Base-by-base conservation (phyloP, 2,329 filamentous ascomycete genomes). In the Neodidymelliopsis sp. region DNA sequence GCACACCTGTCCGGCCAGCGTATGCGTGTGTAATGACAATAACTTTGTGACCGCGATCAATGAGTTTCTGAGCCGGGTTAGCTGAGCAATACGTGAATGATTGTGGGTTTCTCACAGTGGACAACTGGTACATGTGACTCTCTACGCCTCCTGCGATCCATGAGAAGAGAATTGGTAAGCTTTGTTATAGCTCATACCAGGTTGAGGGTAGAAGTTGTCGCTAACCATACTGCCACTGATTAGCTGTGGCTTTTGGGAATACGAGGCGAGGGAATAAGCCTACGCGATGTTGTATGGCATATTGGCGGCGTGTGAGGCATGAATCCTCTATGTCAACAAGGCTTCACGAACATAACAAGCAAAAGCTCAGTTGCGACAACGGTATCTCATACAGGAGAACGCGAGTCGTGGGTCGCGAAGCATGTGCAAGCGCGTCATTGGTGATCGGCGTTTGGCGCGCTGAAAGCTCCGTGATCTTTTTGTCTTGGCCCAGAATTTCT, bases 161-260 rank as follows among this genome's bases (percentile, higher is more conserved):
- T 66, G 40, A 70, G 65, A 58, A 37, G 48, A n/a, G 10, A 41
- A 28, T 34, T 25, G 18, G 25, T 20, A 18, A 25, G n/a, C 30
- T 44, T 29, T 35, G 11, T 11, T 18, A 19, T 27, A 4, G 13
- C 22, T 36, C 74, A 42, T 70, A 80, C 80, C 92, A 41, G 94
- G 93, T 69, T 97, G 93, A 11, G 94, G 94, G 71, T 95, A 99
- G 86, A 99, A 99, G 82, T 96, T 97, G 80, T 99, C 94, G 83
- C 93, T 92, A 73, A 97, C 90, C 94, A 99, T 99, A 51, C 83
- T 86, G 59, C 16, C 16, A 11, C 10, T 27, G 25, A 36, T 65
- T 24, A 65, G 57, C 49, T 43, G 18, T n/a, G 24, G 10, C 12
- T 28, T 19, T 18, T 19, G 23, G 33, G 19, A 30, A 22, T 35